Evolutionary conservation across 306 rosid genomes (phyloP).

Genomic region (Abrus precatorius): DNA sequence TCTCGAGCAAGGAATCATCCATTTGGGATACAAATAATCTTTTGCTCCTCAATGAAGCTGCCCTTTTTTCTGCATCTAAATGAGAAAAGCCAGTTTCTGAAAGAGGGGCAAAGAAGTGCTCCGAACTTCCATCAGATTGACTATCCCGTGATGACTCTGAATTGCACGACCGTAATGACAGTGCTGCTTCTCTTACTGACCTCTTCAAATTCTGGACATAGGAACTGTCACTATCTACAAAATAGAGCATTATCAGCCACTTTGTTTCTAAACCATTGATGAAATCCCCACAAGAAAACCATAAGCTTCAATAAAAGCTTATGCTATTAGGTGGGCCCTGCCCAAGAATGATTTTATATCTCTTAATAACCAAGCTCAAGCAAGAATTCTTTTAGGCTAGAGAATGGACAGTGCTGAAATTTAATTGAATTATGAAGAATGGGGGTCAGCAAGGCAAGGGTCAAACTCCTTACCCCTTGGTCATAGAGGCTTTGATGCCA

Average conservation of each 20-base stretch:
- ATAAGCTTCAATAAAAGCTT: slow-evolving; percentile 40
- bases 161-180: slow-evolving; percentile 64
- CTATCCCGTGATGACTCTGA: slow-evolving; percentile 72
- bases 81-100: slow-evolving; percentile 79
- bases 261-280: slow-evolving; percentile 34
- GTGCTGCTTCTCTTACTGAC: slow-evolving; percentile 94
- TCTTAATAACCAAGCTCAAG: slow-evolving; percentile 28
- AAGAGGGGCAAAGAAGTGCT: slow-evolving; percentile 88
- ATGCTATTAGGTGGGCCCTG: slow-evolving; percentile 19
- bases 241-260: slow-evolving; percentile 41
- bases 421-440: slow-evolving; percentile 39
- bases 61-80: slow-evolving; percentile 71
- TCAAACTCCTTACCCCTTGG: neutral
- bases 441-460: neutral
- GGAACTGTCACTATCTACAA: slow-evolving; percentile 57
- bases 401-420: slow-evolving; percentile 4
- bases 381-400: neutral
- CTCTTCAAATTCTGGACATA: slow-evolving; percentile 81
- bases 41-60: slow-evolving; percentile 72
- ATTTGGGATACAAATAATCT: slow-evolving; percentile 67
- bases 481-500: slow-evolving; percentile 15
- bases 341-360: slow-evolving; percentile 9
- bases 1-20: slow-evolving; percentile 63
- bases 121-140: slow-evolving; percentile 84
- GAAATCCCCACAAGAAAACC: slow-evolving; percentile 42